Percentiles rank a stretch among this genome's conserved stretches.
Evolutionary conservation across 1,284 basidiomycete genomes (phyloP).

Genomic region (Malassezia slooffiae): DNA sequence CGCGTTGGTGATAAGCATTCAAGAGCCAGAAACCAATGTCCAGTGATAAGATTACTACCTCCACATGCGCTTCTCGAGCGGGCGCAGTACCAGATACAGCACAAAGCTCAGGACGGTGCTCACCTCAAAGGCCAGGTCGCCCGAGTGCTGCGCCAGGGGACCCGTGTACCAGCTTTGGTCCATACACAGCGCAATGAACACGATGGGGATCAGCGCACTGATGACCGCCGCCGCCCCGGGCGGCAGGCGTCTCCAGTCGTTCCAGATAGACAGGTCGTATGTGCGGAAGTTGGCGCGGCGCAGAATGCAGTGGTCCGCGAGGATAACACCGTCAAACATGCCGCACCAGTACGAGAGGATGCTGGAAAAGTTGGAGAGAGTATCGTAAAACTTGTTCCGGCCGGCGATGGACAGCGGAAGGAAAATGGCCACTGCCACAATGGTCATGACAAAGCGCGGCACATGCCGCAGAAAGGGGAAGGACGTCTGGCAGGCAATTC

Average conservation of each 20-base stretch:
- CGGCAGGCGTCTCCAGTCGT: slow-evolving; percentile 52
- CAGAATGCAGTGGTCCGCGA: slow-evolving; percentile 56
- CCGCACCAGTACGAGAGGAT: slow-evolving; percentile 59
- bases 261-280: slow-evolving; percentile 55
- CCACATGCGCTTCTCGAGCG: slow-evolving; percentile 31
- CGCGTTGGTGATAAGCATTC: not conserved
- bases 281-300: slow-evolving; percentile 49
- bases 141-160: slow-evolving; percentile 31
- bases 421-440: slow-evolving; percentile 66
- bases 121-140: slow-evolving; percentile 47
- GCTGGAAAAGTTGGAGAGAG: slow-evolving; percentile 52
- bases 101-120: slow-evolving; percentile 36
- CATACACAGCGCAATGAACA: slow-evolving; percentile 35
- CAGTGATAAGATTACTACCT: no score
- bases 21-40: not conserved
- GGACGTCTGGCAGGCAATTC: slow-evolving; percentile 37
- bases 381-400: slow-evolving; percentile 55
- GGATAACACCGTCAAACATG: slow-evolving; percentile 55
- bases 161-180: slow-evolving; percentile 40
- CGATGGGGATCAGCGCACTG: slow-evolving; percentile 27
- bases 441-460: slow-evolving; percentile 74
- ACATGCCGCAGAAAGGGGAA: slow-evolving; percentile 66
- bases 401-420: slow-evolving; percentile 57
- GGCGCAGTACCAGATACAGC: slow-evolving; percentile 34
- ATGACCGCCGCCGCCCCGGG: slow-evolving; percentile 52